A percentile compares a stretch with the other conserved stretches of the same genome.
Evolutionary conservation across 2,329 filamentous ascomycete species (phyloP).

Genomic region (Sordariomycetes sp.): DNA sequence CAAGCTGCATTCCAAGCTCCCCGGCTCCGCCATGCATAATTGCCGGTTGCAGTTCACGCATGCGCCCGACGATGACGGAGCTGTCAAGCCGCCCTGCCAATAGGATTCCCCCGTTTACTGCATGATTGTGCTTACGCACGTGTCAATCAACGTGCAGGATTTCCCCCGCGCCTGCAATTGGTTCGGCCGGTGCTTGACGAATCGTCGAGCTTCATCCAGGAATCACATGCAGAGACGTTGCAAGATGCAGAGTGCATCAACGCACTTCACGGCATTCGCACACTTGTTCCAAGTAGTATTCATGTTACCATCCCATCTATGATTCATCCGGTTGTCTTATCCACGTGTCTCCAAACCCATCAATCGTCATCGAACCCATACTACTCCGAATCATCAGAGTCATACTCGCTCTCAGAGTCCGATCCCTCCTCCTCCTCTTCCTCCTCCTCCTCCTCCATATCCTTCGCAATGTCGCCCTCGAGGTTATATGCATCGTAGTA

Average conservation of each 20-base stretch:
- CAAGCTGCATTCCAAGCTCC: no score
- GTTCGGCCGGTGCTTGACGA: not conserved
- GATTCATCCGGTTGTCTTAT: not conserved
- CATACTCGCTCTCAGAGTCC: conserved; percentile 9
- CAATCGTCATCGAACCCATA: not conserved
- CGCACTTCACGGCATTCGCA: not conserved
- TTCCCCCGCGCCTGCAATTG: no score
- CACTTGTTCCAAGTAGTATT: not conserved
- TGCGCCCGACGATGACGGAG: not conserved
- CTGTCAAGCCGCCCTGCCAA: not conserved
- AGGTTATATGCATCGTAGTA: conserved; percentile 90
- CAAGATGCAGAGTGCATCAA: not conserved
- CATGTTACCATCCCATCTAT: not conserved
- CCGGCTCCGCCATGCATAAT: no score
- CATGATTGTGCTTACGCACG: not conserved
- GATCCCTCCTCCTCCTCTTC: conserved; percentile 8
- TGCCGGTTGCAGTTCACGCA: not conserved
- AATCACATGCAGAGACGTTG: not conserved
- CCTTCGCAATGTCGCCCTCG: conserved; percentile 45
- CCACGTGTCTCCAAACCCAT: not conserved
- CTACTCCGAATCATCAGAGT: conserved; percentile 5
- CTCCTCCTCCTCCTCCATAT: conserved; percentile 39
- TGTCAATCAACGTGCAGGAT: not conserved
- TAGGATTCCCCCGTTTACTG: not conserved
- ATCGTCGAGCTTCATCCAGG: not conserved